phyloP scores from a whole-genome alignment of 495 filamentous ascomycete species.

The Cenococcum geophilum region DNA sequence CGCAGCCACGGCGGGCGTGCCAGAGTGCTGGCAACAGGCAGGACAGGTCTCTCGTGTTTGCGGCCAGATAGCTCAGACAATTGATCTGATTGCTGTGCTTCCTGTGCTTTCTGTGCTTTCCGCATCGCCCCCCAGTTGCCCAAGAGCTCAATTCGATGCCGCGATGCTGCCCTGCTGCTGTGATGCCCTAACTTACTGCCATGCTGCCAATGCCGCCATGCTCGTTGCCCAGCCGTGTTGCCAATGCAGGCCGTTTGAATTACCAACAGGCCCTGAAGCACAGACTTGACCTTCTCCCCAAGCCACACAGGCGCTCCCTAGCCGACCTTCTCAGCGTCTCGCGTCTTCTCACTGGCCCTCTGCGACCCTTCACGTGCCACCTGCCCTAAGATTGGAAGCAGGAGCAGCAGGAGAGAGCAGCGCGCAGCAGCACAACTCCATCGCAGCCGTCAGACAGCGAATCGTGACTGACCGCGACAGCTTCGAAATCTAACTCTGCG shows the following conservation, averaged over 20 bases:
- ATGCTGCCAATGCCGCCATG: background rate
- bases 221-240: background rate
- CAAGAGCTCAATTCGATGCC: background rate
- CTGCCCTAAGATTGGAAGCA: slow-evolving; percentile 1
- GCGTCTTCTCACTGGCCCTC: background rate
- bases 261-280: background rate
- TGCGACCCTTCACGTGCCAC: background rate
- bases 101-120: too few relatives aligned
- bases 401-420: background rate
- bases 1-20: too few relatives aligned
- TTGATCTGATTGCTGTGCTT: too few relatives aligned
- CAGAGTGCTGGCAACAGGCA: too few relatives aligned
- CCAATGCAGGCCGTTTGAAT: slow-evolving; percentile 1
- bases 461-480: slow-evolving; percentile 4
- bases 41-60: too few relatives aligned
- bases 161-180: background rate
- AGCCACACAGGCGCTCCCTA: background rate
- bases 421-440: background rate
- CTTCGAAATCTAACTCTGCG: background rate
- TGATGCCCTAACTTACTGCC: background rate
- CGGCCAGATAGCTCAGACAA: too few relatives aligned
- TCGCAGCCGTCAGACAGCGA: background rate
- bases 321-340: background rate
- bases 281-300: background rate
- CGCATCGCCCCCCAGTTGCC: too few relatives aligned